These are phyloP conservation scores for Sporothrix dimorphospora DNA, from an alignment of 2,329 filamentous ascomycete genomes.

Conservation along the genomic window DNA sequence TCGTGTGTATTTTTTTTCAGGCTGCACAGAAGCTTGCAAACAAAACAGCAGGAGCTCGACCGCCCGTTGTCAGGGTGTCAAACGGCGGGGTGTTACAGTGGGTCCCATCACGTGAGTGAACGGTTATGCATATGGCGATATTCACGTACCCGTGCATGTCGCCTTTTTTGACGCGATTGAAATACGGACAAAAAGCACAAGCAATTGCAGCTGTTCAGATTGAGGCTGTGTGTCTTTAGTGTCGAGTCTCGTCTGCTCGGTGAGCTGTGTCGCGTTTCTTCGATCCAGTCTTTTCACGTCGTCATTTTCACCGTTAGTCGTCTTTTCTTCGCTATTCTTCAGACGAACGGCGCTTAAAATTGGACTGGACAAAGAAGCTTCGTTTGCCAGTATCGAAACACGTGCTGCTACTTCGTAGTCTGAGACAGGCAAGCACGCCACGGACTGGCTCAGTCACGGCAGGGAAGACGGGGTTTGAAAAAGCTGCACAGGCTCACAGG, in stretches of 20 bases:
- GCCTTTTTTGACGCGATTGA: neutral
- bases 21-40: slow-evolving; percentile 25
- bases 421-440: slow-evolving; percentile 17
- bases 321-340: neutral
- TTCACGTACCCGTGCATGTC: slow-evolving; percentile 6
- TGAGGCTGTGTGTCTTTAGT: neutral
- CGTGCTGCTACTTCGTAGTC: slow-evolving; percentile 12
- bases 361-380: slow-evolving; percentile 1
- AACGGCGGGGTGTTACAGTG: slow-evolving; percentile 28
- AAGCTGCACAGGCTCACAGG: neutral
- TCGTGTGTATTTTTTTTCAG: slow-evolving; percentile 24
- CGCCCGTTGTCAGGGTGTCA: slow-evolving; percentile 29
- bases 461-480: neutral
- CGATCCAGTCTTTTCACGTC: neutral
- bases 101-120: slow-evolving; percentile 24
- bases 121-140: neutral
- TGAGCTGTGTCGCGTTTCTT: neutral
- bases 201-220: neutral
- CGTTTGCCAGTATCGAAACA: slow-evolving; percentile 1
- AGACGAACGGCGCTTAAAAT: neutral
- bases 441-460: slow-evolving; percentile 18
- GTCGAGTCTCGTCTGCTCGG: neutral
- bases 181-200: neutral
- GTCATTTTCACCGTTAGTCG: neutral
- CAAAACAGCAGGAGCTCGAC: slow-evolving; percentile 30